These are phyloP conservation scores for Actinidia arguta DNA, from an alignment of 179 eudicot genomes.

Conservation along the genomic window DNA sequence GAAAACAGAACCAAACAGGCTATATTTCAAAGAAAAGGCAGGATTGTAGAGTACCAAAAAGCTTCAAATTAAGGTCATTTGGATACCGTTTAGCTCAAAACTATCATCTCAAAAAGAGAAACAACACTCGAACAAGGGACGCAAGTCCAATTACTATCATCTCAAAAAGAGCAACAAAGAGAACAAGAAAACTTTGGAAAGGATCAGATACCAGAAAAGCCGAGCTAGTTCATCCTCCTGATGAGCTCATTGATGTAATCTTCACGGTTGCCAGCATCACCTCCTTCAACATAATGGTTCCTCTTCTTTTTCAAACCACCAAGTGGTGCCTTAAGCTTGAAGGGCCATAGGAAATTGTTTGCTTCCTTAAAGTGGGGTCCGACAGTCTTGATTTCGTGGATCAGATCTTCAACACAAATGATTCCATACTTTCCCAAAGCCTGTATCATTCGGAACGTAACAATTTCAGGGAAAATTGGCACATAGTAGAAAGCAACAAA, in stretches of 20 bases:
- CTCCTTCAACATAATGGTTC: constrained; percentile 91
- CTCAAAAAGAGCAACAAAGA: neutral
- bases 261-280: constrained; percentile 94
- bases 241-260: constrained; percentile 76
- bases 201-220: neutral
- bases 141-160: neutral
- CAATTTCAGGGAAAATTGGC: neutral
- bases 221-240: constrained; percentile 84
- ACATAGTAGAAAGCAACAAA: neutral
- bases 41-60: no score
- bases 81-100: no score
- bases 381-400: constrained; percentile 85
- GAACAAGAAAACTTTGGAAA: neutral
- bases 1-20: no score
- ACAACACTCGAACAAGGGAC: neutral
- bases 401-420: constrained; percentile 81
- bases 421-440: constrained; percentile 75
- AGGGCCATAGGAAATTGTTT: constrained; percentile 92
- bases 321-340: constrained; percentile 79
- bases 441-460: constrained; percentile 30
- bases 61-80: no score
- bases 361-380: constrained; percentile 92
- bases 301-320: constrained; percentile 89
- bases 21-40: neutral
- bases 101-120: no score